Conservation (phyloP, 805 yeast genomes). For the Suhomyces prunicola region DNA sequence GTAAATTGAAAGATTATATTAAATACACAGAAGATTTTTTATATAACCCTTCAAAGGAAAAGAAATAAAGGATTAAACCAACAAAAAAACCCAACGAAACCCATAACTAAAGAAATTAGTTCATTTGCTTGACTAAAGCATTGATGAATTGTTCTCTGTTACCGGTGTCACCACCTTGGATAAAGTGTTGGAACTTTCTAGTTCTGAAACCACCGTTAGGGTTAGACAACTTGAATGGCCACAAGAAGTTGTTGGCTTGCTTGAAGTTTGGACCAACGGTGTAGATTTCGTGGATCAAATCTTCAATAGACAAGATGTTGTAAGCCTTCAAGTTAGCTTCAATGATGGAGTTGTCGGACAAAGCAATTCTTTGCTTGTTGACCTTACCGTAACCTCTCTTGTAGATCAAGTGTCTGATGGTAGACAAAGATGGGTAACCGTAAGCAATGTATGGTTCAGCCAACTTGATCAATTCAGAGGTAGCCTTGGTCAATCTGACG, state of each 20-base stretch:
- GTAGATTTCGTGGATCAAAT: slow-evolving; percentile 93
- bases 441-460: slow-evolving; percentile 96
- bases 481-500: slow-evolving; percentile 94
- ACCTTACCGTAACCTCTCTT: slow-evolving; percentile 98
- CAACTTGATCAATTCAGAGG: slow-evolving; percentile 85
- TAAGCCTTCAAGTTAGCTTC: slow-evolving; percentile 87
- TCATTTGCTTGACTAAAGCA: slow-evolving; percentile 90
- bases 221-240: slow-evolving; percentile 97
- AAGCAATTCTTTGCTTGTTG: slow-evolving; percentile 92
- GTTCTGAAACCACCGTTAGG: slow-evolving; percentile 98
- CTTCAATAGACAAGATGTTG: slow-evolving; percentile 91
- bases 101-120: slow-evolving; percentile 46
- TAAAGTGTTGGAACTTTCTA: slow-evolving; percentile 95
- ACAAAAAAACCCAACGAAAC: slow-evolving; percentile 4
- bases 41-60: slow-evolving; percentile 7
- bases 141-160: slow-evolving; percentile 96
- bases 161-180: slow-evolving; percentile 98
- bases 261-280: slow-evolving; percentile 98
- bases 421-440: slow-evolving; percentile 94
- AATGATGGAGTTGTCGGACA: slow-evolving; percentile 82
- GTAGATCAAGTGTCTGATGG: slow-evolving; percentile 90
- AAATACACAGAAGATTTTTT: slow-evolving; percentile 1
- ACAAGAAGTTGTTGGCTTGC: slow-evolving; percentile 96
- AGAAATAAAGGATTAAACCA: slow-evolving; percentile 7
- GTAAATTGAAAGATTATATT: slow-evolving; percentile 7